Percentiles rank a stretch among this genome's conserved stretches.
These are phyloP conservation scores for Effrenium voratum DNA, from an alignment of 73 alveolate genomes.

Conservation along the genomic window DNA sequence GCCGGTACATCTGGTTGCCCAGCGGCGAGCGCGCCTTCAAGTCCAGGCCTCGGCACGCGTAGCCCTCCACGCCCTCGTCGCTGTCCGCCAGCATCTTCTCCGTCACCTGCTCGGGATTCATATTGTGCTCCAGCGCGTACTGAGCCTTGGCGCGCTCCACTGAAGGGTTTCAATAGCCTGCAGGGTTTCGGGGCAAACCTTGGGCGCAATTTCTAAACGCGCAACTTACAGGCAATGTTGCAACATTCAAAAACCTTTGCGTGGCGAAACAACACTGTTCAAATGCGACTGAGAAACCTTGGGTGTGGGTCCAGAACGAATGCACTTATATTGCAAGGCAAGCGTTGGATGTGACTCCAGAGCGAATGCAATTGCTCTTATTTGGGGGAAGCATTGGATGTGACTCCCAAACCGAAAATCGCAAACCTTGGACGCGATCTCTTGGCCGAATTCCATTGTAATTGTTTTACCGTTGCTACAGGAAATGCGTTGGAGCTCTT, in stretches of 20 bases:
- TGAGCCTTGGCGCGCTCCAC: neutral
- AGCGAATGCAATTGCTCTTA: neutral
- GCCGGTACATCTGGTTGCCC: neutral
- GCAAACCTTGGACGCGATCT: neutral
- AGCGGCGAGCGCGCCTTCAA: neutral
- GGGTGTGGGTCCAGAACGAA: neutral
- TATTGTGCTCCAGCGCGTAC: neutral
- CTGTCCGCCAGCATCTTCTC: neutral
- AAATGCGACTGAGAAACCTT: too few relatives aligned
- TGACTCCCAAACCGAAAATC: neutral
- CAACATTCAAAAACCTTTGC: neutral
- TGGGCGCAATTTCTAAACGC: neutral
- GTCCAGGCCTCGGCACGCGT: conserved; percentile 3
- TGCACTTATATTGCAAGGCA: neutral
- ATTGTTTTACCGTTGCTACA: neutral
- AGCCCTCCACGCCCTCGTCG: conserved; percentile 31
- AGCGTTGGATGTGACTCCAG: neutral
- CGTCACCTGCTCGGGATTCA: neutral
- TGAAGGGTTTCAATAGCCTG: neutral
- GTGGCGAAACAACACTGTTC: too few relatives aligned
- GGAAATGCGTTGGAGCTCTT: neutral
- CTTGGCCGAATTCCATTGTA: neutral
- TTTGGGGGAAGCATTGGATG: neutral
- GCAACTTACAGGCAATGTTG: too few relatives aligned
- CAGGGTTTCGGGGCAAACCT: neutral